Evolutionary conservation across 2,329 filamentous ascomycete species (phyloP).

Genomic region (Diplodia corticola): DNA sequence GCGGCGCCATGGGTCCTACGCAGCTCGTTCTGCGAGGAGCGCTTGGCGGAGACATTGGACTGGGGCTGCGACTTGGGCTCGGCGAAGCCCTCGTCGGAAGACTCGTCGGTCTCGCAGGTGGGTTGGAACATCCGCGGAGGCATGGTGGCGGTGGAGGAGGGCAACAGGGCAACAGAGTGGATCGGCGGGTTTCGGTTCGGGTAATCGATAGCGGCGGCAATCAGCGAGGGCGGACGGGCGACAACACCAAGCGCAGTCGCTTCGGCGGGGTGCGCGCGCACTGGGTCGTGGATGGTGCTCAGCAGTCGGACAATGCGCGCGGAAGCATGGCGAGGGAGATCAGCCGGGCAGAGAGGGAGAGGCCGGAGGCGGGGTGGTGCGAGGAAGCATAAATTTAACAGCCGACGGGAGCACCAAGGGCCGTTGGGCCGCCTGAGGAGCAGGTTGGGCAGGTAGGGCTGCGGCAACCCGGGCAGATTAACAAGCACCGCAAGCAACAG

Average conservation of each 20-base stretch:
- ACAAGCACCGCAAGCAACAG: not conserved
- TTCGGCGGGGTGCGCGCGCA: slow-evolving; percentile 7
- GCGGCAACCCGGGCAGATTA: not conserved
- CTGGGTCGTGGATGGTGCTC: not conserved
- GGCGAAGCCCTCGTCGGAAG: not conserved
- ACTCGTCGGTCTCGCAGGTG: slow-evolving; percentile 10
- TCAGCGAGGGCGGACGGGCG: not conserved
- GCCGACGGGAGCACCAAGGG: slow-evolving; percentile 11
- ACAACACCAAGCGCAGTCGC: slow-evolving; percentile 6
- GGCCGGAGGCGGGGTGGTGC: slow-evolving; percentile 8
- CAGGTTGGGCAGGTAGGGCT: slow-evolving; percentile 19
- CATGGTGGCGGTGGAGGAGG: slow-evolving; percentile 1
- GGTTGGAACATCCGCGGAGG: not conserved
- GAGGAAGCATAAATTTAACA: slow-evolving; percentile 19
- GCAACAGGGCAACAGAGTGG: not conserved
- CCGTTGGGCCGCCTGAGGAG: slow-evolving; percentile 2
- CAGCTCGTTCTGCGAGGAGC: slow-evolving; percentile 42
- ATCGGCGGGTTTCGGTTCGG: slow-evolving; percentile 19
- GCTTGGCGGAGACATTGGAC: slow-evolving; percentile 51
- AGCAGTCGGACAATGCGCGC: slow-evolving; percentile 19
- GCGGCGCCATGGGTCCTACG: slow-evolving; percentile 29
- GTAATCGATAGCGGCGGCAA: slow-evolving; percentile 17
- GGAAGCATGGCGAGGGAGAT: slow-evolving; percentile 2
- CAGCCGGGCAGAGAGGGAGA: slow-evolving; percentile 4
- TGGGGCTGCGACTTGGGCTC: slow-evolving; percentile 33